Evolutionary conservation across 2,329 filamentous ascomycete species (phyloP).

Genomic region (Colletotrichum abscissum): DNA sequence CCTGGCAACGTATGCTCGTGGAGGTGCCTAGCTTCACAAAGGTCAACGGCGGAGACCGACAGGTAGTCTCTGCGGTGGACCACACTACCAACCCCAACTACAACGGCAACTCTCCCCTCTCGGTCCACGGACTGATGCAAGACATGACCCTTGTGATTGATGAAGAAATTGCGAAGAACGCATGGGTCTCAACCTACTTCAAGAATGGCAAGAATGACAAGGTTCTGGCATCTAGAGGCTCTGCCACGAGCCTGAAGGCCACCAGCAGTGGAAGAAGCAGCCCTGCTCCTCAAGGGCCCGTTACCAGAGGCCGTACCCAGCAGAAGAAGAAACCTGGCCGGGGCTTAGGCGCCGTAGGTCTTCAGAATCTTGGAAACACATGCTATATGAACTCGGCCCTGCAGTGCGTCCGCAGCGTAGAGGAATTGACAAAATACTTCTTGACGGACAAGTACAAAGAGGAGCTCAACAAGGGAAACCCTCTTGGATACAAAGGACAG

Average conservation of each 20-base stretch:
- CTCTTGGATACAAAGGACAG: constrained; percentile 84
- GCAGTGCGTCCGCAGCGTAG: constrained; percentile 92
- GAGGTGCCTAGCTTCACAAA: constrained; percentile 65
- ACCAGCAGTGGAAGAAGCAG: constrained; percentile 76
- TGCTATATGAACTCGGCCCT: constrained; percentile 99
- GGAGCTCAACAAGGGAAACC: constrained; percentile 88
- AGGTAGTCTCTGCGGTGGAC: constrained; percentile 58
- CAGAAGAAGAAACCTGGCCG: constrained; percentile 77
- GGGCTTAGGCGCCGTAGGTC: constrained; percentile 80
- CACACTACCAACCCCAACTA: constrained; percentile 79
- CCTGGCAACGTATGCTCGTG: constrained; percentile 56
- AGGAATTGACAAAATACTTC: constrained; percentile 95
- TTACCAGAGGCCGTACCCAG: constrained; percentile 78
- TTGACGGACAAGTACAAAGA: constrained; percentile 77
- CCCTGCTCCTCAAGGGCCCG: constrained; percentile 66
- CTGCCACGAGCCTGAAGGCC: constrained; percentile 48
- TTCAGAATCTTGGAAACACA: constrained; percentile 94
- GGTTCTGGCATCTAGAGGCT: constrained; percentile 48
- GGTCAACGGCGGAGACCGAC: constrained; percentile 36
- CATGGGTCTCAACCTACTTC: constrained; percentile 65
- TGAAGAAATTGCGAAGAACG: constrained; percentile 73
- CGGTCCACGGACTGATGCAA: constrained; percentile 74
- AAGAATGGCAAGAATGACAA: constrained; percentile 45
- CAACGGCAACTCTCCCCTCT: constrained; percentile 78
- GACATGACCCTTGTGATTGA: constrained; percentile 87